Evolutionary conservation across 208 protist species (phyloP).

Genomic region (Acanthamoeba triangularis): DNA sequence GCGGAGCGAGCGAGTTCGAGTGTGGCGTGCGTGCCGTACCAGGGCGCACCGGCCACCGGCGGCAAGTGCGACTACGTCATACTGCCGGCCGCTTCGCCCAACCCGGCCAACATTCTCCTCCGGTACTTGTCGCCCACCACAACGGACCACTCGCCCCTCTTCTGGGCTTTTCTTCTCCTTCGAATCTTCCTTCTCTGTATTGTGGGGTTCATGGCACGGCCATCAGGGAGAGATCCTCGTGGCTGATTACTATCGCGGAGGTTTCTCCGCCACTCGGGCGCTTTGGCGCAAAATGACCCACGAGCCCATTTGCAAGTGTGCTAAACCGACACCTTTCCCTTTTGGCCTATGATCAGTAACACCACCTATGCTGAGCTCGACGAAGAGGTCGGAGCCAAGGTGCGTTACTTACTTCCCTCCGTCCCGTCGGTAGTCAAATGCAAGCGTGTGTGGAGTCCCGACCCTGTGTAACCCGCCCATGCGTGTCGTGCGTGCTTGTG

Average conservation of each 20-base stretch:
- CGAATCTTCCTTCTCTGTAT: neutral
- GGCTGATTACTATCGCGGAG: too few species aligned
- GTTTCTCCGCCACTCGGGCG: too few species aligned
- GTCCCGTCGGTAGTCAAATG: too few species aligned
- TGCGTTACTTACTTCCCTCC: neutral
- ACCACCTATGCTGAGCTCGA: neutral
- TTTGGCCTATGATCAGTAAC: neutral
- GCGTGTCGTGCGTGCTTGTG: neutral
- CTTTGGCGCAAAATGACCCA: too few species aligned
- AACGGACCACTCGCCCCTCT: neutral
- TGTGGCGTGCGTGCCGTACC: slow-evolving; percentile 34
- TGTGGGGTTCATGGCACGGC: too few species aligned
- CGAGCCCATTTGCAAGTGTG: too few species aligned
- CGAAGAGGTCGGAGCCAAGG: neutral
- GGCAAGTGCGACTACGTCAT: slow-evolving; percentile 64
- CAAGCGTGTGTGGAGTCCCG: too few species aligned
- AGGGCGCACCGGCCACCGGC: slow-evolving; percentile 42
- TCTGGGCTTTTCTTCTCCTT: neutral
- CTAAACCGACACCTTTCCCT: too few species aligned
- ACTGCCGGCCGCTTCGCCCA: neutral
- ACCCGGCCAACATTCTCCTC: slow-evolving; percentile 25
- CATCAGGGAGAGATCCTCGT: too few species aligned
- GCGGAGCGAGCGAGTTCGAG: neutral
- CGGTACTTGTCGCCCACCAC: neutral
- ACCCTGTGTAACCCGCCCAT: too few species aligned